Conservation (phyloP, 257 asterid genomes). For the Cruciata laevipes region DNA sequence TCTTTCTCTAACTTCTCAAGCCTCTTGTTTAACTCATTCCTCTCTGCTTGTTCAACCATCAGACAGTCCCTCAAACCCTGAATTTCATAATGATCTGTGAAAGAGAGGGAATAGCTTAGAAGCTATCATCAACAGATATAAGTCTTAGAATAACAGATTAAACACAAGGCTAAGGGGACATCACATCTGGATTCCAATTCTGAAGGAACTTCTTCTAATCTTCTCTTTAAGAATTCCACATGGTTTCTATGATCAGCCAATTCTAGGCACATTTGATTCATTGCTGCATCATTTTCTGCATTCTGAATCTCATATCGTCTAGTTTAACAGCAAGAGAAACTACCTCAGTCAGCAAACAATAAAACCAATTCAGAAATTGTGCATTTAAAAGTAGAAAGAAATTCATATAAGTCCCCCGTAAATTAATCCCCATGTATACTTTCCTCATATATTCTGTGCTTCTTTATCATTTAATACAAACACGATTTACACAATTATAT, state of each 20-base stretch:
- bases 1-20: constrained; percentile 34
- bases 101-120: not conserved
- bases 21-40: constrained; percentile 29
- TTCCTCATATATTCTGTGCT: not conserved
- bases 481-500: not conserved
- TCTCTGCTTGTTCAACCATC: constrained; percentile 36
- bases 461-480: not conserved
- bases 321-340: not conserved
- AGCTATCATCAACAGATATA: not conserved
- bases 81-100: constrained; percentile 34
- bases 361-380: not conserved
- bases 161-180: constrained; percentile 4
- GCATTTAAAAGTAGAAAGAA: not conserved
- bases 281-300: constrained; percentile 18
- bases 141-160: not conserved
- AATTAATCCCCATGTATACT: not conserved
- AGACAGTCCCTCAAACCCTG: constrained; percentile 40
- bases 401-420: not conserved
- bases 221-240: constrained; percentile 17
- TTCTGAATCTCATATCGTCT: constrained; percentile 27
- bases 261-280: constrained; percentile 27
- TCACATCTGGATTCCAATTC: constrained; percentile 34
- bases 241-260: constrained; percentile 28
- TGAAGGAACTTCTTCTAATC: constrained; percentile 27
- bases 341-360: not conserved